Percentiles rank a stretch among this genome's conserved stretches.
Conservation (phyloP, 495 filamentous ascomycete species). For the Lepidopterella palustris region DNA sequence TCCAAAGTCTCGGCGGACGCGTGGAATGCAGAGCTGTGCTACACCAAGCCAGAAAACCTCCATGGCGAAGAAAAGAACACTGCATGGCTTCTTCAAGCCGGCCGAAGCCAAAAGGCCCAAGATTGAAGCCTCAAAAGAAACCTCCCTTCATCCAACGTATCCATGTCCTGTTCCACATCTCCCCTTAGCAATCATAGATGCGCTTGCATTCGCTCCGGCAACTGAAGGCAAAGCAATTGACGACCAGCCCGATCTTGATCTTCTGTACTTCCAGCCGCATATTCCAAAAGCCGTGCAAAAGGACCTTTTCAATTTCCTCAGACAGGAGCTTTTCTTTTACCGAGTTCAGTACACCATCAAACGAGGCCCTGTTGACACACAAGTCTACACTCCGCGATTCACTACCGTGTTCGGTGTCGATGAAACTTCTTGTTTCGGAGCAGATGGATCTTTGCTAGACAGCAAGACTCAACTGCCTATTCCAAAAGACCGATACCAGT, state of each 20-base stretch:
- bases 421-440: constrained; percentile 40
- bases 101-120: constrained; percentile 36
- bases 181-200: constrained; percentile 39
- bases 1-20: background rate
- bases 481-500: constrained; percentile 46
- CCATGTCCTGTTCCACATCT: constrained; percentile 56
- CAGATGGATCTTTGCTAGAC: constrained; percentile 43
- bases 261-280: constrained; percentile 64
- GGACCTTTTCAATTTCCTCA: constrained; percentile 59
- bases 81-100: constrained; percentile 48
- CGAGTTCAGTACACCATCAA: constrained; percentile 64
- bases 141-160: constrained; percentile 51
- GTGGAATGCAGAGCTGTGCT: background rate
- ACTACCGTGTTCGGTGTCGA: constrained; percentile 71
- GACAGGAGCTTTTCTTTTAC: constrained; percentile 61
- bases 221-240: constrained; percentile 43
- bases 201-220: constrained; percentile 38
- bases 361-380: constrained; percentile 48
- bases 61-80: constrained; percentile 42
- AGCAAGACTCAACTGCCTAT: constrained; percentile 39
- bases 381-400: constrained; percentile 60
- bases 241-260: constrained; percentile 57
- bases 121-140: constrained; percentile 8
- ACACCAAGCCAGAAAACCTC: background rate
- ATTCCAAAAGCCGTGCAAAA: constrained; percentile 45